Evolutionary conservation across 139 green algal genomes (phyloP).

Genomic region (Marvania coccoides): DNA sequence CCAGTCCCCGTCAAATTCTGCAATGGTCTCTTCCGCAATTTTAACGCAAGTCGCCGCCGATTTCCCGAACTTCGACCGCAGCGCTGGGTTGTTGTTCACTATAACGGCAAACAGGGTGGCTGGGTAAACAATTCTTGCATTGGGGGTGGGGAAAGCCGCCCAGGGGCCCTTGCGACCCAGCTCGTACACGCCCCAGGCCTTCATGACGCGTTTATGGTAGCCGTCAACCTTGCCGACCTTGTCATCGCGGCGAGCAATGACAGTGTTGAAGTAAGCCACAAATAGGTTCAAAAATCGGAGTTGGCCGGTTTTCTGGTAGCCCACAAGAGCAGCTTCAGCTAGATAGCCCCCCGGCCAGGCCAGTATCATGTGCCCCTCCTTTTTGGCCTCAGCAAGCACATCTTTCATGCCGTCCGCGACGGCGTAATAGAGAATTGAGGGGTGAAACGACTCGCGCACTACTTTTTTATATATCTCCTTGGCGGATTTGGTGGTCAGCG

Average conservation of each 20-base stretch:
- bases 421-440: too few species aligned
- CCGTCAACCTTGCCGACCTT: background rate
- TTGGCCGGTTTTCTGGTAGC: background rate
- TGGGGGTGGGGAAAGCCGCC: background rate
- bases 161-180: background rate
- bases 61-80: background rate
- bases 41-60: background rate
- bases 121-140: background rate
- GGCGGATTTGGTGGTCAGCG: too few species aligned
- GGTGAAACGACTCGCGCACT: too few species aligned
- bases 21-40: background rate
- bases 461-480: too few species aligned
- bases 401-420: too few species aligned
- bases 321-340: background rate
- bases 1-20: background rate
- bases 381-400: too few species aligned
- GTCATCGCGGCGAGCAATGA: background rate
- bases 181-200: background rate
- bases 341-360: background rate
- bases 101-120: background rate
- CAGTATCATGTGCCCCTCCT: background rate
- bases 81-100: background rate
- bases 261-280: background rate
- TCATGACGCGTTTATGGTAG: background rate
- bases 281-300: background rate